Evolutionary conservation across 2,329 filamentous ascomycete genomes (phyloP), one percentile per base, ranked within the genome.

Genomic region (Neonectria ditissima): DNA sequence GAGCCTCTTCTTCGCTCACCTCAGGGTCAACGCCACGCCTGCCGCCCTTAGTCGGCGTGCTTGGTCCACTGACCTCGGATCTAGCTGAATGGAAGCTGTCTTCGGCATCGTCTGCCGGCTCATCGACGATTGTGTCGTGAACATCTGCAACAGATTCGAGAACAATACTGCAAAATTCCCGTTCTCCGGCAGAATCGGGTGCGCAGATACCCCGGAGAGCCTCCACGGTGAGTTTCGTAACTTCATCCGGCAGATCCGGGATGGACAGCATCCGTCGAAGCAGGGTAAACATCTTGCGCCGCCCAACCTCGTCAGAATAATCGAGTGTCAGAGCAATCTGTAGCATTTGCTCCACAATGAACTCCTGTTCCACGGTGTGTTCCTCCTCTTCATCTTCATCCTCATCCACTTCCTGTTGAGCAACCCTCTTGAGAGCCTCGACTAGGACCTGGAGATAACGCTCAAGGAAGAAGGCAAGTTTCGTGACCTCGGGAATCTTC

Each of bases 131-230:
- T 2, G 92, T 95, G 76, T 99, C 96, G 77, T 98, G 95, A 13
- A 99, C 94, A 80, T 99, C 96, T 4, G 94, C 94, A 62, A 99
- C 93, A 26, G 95, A 94, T 80, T 99, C 96, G 22, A 97, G 87
- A 18, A 98, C 91, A 37, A 96, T 84, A 67, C 90, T 92, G 78
- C 91, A 93, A 75, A 96, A 96, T 73, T 96, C 92, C 45, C 91
- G 87, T 80, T 96, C 92, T 24, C 92, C 92, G 16, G 89, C 88
- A 8, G 85, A 82, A 72, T 92, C 89, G 4, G 86, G 87, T 0
- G 94, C 92, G 76, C 94, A 97, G 43, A 97, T 93, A 56, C 91
- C 90, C 57, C 93, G 89, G 10, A 98, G 84, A 1, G 92, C 91
- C 72, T 97, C 91, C 22, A 97, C 87, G 0, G 91, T 90, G 55